phyloP scores from a whole-genome alignment of 352 stramenopile genomes.

The Blastocystis sp. region DNA sequence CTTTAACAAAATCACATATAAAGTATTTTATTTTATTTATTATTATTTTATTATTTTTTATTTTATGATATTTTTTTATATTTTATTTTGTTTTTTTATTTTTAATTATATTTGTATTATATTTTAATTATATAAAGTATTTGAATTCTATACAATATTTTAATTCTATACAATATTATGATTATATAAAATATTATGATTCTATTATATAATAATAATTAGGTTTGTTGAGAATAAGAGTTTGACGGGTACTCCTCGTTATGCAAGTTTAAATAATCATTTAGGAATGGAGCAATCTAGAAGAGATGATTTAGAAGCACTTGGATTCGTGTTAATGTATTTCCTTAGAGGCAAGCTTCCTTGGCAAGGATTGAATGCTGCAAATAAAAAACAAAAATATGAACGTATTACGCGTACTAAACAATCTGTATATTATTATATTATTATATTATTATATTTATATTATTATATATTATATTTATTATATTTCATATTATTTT shows the following conservation, averaged over 20 bases:
- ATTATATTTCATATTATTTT: no score
- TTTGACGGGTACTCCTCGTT: conserved; percentile 72
- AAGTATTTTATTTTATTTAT: conserved; percentile 47
- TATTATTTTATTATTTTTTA: no score
- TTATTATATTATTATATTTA: neutral
- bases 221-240: conserved; percentile 68
- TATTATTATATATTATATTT: no score
- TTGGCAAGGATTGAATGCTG: conserved; percentile 78
- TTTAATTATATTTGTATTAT: no score
- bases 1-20: conserved; percentile 70
- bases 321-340: conserved; percentile 79
- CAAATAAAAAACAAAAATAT: conserved; percentile 86
- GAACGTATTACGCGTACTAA: conserved; percentile 79
- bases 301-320: conserved; percentile 70
- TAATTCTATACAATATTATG: no score
- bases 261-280: conserved; percentile 77
- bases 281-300: conserved; percentile 73
- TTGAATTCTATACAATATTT: no score
- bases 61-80: no score
- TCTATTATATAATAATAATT: no score
- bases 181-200: no score
- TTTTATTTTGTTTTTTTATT: no score
- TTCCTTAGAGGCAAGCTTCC: conserved; percentile 70
- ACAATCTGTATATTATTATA: conserved; percentile 46
- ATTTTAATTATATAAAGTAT: no score